Evolutionary conservation across 2,329 filamentous ascomycete species (phyloP).

Genomic region (Colletotrichum filicis): DNA sequence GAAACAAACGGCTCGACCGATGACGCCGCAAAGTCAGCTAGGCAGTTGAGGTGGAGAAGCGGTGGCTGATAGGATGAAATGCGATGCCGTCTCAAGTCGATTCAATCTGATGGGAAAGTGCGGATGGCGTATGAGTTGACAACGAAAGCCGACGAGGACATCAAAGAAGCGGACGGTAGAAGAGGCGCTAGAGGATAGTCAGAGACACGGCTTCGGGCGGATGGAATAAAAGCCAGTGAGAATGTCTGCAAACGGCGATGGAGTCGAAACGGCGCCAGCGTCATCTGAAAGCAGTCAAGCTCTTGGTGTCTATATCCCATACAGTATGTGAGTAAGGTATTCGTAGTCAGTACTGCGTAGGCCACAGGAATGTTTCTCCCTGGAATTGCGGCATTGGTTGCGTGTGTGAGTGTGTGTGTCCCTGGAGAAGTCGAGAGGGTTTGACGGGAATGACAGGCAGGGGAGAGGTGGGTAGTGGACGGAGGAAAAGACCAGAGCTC

Average conservation of each 20-base stretch:
- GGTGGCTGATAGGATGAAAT: neutral
- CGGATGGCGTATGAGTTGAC: neutral
- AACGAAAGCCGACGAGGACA: neutral
- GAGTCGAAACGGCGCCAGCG: neutral
- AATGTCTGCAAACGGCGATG: slow-evolving; percentile 4
- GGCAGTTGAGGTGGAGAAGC: neutral
- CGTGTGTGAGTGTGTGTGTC: neutral
- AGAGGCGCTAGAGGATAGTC: neutral
- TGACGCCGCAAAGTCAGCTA: neutral
- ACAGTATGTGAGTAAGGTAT: too few relatives aligned
- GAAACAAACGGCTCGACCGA: neutral
- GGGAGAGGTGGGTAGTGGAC: neutral
- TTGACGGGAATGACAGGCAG: slow-evolving; percentile 1
- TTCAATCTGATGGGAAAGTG: neutral
- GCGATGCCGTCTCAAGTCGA: neutral
- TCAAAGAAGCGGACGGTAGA: neutral
- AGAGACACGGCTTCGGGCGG: slow-evolving; percentile 3
- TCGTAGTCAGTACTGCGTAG: neutral
- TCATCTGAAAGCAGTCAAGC: slow-evolving; percentile 7
- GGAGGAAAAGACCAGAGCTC: neutral
- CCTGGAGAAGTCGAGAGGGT: neutral
- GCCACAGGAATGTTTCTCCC: neutral
- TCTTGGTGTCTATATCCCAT: too few relatives aligned
- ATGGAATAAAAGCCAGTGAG: neutral
- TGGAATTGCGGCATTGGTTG: neutral